Conservation (phyloP, 1,284 basidiomycete species). For the Apiotrichum siamense region DNA sequence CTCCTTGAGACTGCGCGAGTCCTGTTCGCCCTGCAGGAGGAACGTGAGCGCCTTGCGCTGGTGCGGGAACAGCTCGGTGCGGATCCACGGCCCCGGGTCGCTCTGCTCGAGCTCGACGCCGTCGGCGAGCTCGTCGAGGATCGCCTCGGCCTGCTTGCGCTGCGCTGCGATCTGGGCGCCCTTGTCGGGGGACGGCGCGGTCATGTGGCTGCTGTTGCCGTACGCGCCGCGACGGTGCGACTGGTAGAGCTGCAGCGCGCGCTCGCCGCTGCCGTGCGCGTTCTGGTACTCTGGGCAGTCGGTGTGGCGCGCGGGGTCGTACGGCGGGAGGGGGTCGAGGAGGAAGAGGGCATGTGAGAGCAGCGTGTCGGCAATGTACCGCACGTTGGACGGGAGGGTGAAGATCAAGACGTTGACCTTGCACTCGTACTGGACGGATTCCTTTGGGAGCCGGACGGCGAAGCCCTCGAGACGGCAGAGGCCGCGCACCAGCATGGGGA, state of each 20-base stretch:
- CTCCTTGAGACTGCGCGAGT: conserved; percentile 36
- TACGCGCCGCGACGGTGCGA: conserved; percentile 13
- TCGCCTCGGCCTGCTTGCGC: conserved; percentile 83
- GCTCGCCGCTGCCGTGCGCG: conserved; percentile 59
- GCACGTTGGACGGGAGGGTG: conserved; percentile 84
- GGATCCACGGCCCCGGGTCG: conserved; percentile 77
- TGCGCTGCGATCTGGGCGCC: conserved; percentile 85
- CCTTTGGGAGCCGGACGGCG: conserved; percentile 44
- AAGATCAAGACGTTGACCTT: conserved; percentile 81
- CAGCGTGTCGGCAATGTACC: conserved; percentile 69
- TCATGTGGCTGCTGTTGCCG: not conserved
- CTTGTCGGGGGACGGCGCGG: conserved; percentile 49
- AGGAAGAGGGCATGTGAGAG: conserved; percentile 63
- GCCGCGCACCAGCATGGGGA: conserved; percentile 72
- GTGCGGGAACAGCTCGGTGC: conserved; percentile 88
- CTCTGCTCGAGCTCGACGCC: conserved; percentile 82
- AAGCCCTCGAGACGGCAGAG: conserved; percentile 73
- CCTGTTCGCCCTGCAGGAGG: conserved; percentile 78
- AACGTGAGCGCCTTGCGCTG: conserved; percentile 98
- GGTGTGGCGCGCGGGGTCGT: conserved; percentile 56
- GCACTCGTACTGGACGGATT: conserved; percentile 38
- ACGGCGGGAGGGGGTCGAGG: conserved; percentile 63
- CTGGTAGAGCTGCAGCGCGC: conserved; percentile 20
- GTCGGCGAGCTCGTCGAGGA: conserved; percentile 80
- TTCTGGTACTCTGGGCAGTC: conserved; percentile 68